Evolutionary conservation across 306 rosid species (phyloP), one percentile per base, ranked within the genome.

Genomic region (Carpinus viminea): DNA sequence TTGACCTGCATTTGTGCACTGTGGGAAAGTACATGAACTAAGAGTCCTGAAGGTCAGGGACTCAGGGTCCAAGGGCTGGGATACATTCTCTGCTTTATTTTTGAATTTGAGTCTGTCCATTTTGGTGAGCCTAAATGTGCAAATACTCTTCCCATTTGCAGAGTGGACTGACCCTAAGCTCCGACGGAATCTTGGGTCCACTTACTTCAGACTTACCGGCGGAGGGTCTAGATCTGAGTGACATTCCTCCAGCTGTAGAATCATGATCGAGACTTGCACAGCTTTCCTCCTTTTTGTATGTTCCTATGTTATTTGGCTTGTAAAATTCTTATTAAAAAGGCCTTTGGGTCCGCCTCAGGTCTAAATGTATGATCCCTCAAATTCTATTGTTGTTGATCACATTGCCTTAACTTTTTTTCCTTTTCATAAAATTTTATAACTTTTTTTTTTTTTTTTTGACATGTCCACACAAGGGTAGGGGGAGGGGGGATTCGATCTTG

Each of bases 121-220:
- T 7, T 4, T 66, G 54, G 24, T 7, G 78, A 77, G 66, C 53
- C 38, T 74, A 16, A 73, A 20, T 5, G 5, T 50, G 21, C 51
- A 17, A 59, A 18, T 59, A 10, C 38, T 56, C 52, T 64, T n/a
- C 17, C 57, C 70, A 31, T 51, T 74, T 79, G 76, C 92, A 91
- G 99, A 90, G 99, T 85, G 98, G 98, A 84, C 85, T 88, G 69
- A 90, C 92, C 71, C 90, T 90, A 61, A 88, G 82, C 86, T 84
- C 88, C 28, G 96, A 92, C 0, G 98, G 98, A 26, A 93, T 91
- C 79, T 88, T 84, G 87, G 92, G 93, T 76, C 95, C 96, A 36
- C 91, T 87, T 68, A 46, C 84, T 69, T 83, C 92, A 43, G 97
- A 92, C 81, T 85, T 92, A 81, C 95, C 98, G n/a, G 79, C 82